Conservation (phyloP, 306 rosid species). For the Biancaea sappan region DNA sequence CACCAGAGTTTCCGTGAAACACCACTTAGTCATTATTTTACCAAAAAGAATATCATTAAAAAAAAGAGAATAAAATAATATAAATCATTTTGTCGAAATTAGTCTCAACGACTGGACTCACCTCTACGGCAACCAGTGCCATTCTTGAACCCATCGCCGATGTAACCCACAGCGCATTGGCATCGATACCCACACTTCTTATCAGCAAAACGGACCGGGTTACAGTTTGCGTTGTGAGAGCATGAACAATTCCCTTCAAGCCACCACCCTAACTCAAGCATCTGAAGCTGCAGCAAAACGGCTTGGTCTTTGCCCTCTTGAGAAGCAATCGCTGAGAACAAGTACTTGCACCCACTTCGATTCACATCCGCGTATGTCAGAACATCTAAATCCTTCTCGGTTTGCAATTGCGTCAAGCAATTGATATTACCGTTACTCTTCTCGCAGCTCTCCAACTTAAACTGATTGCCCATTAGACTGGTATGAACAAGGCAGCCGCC, state of each 20-base stretch:
- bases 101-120: slow-evolving; percentile 44
- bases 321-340: slow-evolving; percentile 56
- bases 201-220: neutral
- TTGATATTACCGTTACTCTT: slow-evolving; percentile 31
- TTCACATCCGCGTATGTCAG: neutral
- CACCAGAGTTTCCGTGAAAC: slow-evolving; percentile 34
- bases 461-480: slow-evolving; percentile 30
- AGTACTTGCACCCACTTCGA: slow-evolving; percentile 28
- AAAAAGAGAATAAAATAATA: neutral
- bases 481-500: slow-evolving; percentile 47
- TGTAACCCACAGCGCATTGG: slow-evolving; percentile 48
- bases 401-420: slow-evolving; percentile 43
- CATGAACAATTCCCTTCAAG: slow-evolving; percentile 35
- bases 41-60: neutral
- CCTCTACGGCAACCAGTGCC: slow-evolving; percentile 76
- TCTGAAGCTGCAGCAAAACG: slow-evolving; percentile 49
- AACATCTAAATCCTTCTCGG: neutral
- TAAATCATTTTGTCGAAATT: neutral
- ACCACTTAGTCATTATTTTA: slow-evolving; percentile 32
- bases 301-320: slow-evolving; percentile 24
- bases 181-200: slow-evolving; percentile 51
- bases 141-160: slow-evolving; percentile 61
- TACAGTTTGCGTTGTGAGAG: slow-evolving; percentile 32
- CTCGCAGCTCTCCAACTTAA: slow-evolving; percentile 18
- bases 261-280: slow-evolving; percentile 86